Evolutionary conservation across 495 filamentous ascomycete species (phyloP).

Genomic region (Beverwykella pulmonaria): DNA sequence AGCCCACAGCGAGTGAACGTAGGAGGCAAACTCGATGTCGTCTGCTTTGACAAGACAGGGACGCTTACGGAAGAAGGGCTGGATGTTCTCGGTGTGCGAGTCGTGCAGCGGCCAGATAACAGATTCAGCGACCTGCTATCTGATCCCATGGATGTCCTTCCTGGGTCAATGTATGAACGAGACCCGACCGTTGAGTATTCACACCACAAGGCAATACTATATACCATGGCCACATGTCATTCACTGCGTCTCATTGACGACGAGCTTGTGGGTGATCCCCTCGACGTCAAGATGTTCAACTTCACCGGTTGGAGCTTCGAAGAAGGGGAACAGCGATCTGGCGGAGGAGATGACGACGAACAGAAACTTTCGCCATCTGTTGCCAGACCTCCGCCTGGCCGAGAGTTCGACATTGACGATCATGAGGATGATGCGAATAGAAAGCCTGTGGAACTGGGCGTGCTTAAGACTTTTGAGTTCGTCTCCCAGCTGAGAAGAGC

Average conservation of each 20-base stretch:
- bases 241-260: conserved; percentile 83
- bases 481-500: conserved; percentile 92
- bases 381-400: conserved; percentile 72
- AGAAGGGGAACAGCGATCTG: conserved; percentile 70
- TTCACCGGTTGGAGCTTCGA: conserved; percentile 94
- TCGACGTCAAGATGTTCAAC: conserved; percentile 98
- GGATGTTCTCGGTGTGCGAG: conserved; percentile 86
- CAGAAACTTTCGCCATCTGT: conserved; percentile 75
- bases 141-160: conserved; percentile 58
- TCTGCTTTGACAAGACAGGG: conserved; percentile 99
- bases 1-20: conserved; percentile 96
- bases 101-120: conserved; percentile 65
- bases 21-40: conserved; percentile 89
- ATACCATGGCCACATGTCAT: conserved; percentile 98
- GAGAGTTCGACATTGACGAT: conserved; percentile 60
- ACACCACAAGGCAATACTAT: conserved; percentile 70
- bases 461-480: conserved; percentile 90
- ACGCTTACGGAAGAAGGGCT: conserved; percentile 97
- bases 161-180: conserved; percentile 55
- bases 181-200: conserved; percentile 62
- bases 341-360: conserved; percentile 65
- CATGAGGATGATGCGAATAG: conserved; percentile 37
- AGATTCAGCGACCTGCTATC: conserved; percentile 64
- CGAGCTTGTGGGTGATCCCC: conserved; percentile 88
- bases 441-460: conserved; percentile 73